These are phyloP conservation scores for Vitis amurensis DNA, from an alignment of 164 flowering plant species.

Conservation along the genomic window DNA sequence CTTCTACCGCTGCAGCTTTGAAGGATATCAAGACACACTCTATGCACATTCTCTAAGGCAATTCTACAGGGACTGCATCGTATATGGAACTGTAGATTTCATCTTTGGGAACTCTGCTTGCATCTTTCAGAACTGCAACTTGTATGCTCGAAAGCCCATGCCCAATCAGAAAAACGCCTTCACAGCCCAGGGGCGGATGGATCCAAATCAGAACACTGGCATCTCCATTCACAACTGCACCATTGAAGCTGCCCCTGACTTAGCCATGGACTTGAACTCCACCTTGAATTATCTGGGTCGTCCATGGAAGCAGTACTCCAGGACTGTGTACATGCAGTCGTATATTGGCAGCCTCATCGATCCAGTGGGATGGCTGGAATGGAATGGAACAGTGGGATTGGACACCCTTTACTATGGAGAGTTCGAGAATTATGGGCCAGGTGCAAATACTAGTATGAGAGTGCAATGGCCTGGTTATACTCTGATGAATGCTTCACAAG, in stretches of 20 bases:
- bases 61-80: constrained; percentile 49
- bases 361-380: constrained; percentile 46
- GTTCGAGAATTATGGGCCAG: constrained; percentile 47
- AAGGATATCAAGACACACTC: constrained; percentile 57
- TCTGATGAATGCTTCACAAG: constrained; percentile 38
- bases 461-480: constrained; percentile 53
- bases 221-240: constrained; percentile 32
- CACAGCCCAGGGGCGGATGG: constrained; percentile 35
- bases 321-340: constrained; percentile 51
- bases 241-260: constrained; percentile 29
- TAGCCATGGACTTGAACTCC: constrained; percentile 24
- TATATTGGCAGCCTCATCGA: constrained; percentile 34
- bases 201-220: constrained; percentile 35
- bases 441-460: constrained; percentile 41
- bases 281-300: constrained; percentile 33
- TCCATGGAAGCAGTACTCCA: constrained; percentile 54
- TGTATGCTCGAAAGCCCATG: constrained; percentile 34
- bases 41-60: constrained; percentile 45
- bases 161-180: constrained; percentile 20
- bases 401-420: constrained; percentile 50
- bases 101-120: constrained; percentile 52
- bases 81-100: constrained; percentile 58
- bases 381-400: constrained; percentile 43
- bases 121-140: constrained; percentile 45
- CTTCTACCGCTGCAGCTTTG: constrained; percentile 52